A percentile compares a stretch with the other conserved stretches of the same genome.
Conservation (phyloP, 306 rosid species). For the Dalbergia cultrata region DNA sequence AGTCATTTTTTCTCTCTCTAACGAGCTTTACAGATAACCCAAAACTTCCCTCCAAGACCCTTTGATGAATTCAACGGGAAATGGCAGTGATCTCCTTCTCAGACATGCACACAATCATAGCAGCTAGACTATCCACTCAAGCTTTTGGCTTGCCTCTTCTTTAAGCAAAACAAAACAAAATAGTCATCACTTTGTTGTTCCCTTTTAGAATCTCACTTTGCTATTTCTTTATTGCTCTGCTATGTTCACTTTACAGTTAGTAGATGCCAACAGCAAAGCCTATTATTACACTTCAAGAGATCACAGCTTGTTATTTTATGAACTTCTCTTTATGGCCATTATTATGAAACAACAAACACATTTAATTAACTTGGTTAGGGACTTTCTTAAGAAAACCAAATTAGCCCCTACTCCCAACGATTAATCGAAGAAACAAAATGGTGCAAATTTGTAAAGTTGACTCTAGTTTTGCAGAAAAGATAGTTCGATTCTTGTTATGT, state of each 20-base stretch:
- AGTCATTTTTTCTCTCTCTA: conserved; percentile 44
- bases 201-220: conserved; percentile 52
- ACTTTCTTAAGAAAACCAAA: not conserved
- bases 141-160: conserved; percentile 50
- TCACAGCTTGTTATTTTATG: conserved; percentile 17
- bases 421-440: not conserved
- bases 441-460: not conserved
- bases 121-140: conserved; percentile 60
- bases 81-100: conserved; percentile 65
- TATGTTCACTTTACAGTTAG: not conserved
- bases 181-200: conserved; percentile 41
- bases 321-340: conserved; percentile 46
- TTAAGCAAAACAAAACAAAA: conserved; percentile 54
- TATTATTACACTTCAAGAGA: not conserved
- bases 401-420: not conserved
- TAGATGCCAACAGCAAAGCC: conserved; percentile 20
- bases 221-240: conserved; percentile 11
- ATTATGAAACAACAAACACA: conserved; percentile 36
- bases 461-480: conserved; percentile 3
- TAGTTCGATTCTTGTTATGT: conserved; percentile 12
- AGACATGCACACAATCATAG: conserved; percentile 55
- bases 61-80: conserved; percentile 12
- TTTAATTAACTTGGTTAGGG: not conserved
- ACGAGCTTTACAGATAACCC: conserved; percentile 28
- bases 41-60: conserved; percentile 14